Base-by-base conservation (phyloP, 768 basidiomycete species). In the Agrocybe pediades region DNA sequence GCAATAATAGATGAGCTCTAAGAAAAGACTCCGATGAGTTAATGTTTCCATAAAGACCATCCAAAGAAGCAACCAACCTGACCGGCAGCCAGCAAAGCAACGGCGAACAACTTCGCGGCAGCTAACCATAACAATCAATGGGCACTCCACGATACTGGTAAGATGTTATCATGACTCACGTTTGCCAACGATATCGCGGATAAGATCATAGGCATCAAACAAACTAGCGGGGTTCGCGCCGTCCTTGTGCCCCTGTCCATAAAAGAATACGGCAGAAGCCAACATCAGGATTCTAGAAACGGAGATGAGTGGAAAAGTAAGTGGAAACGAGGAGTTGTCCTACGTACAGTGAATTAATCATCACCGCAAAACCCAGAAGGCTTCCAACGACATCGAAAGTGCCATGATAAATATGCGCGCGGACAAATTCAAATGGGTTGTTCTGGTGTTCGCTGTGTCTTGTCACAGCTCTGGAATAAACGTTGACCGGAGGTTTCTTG, bases 1-100 rank as follows among this genome's bases (percentile, higher is more conserved):
- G 92, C 94, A 3, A 96, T 88, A 46, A 97, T 81, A 7, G 88
- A 90, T 0, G 95, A 90, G 58, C 90, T 90, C 77, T 82, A n/a
- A 24, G 19, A 40, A 40, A 30, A 21, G 17, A 19, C 46, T 21
- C 47, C 24, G 41, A 20, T 30, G 26, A 51, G 25, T 25, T 24
- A 17, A 3, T 20, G 11, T 50, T 27, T 41, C 41, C 6, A 9
- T 39, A 25, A 23, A 23, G 23, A 48, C 36, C 11, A 46, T 4
- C 8, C 15, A 41, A 45, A 13, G 16, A 49, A 16, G 52, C 46
- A 30, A 19, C 61, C 23, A 62, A 77, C 79, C 72, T 97, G 94
- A 2, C 95, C 95, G 2, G 92, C 77, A 27, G 87, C 84, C 11
- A 98, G 79, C 13, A 98, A 73, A 2, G 91, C 92, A 39, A 98